Percentiles rank a stretch among this genome's conserved stretches.
These are phyloP conservation scores for Pseudocercospora fijiensis DNA, from an alignment of 2,329 filamentous ascomycete genomes.

Conservation along the genomic window DNA sequence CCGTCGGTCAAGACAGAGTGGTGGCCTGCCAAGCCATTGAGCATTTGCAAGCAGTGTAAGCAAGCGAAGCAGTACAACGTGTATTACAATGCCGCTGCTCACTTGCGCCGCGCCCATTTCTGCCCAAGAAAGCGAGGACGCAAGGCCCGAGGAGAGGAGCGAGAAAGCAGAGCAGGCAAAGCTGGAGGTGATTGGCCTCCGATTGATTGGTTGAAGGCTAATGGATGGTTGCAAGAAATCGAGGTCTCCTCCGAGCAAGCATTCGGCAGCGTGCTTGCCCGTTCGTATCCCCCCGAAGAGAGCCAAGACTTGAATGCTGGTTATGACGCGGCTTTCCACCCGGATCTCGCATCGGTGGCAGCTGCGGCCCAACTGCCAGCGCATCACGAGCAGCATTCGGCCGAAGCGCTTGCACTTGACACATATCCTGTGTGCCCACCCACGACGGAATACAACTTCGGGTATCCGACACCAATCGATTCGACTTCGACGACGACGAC, in stretches of 20 bases:
- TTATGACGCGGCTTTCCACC: background rate
- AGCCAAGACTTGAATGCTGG: background rate
- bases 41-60: constrained; percentile 79
- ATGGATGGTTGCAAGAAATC: constrained; percentile 58
- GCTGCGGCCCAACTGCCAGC: constrained; percentile 12
- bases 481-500: constrained; percentile 8
- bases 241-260: constrained; percentile 39
- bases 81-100: constrained; percentile 93
- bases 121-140: constrained; percentile 63
- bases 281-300: background rate
- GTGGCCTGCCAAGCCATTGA: constrained; percentile 61
- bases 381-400: constrained; percentile 16
- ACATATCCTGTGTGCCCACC: constrained; percentile 4
- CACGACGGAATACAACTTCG: constrained; percentile 23
- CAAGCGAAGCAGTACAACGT: constrained; percentile 77
- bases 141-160: constrained; percentile 58
- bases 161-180: constrained; percentile 56
- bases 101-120: constrained; percentile 86
- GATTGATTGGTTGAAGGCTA: constrained; percentile 59
- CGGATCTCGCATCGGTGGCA: constrained; percentile 1
- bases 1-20: constrained; percentile 42
- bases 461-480: constrained; percentile 28
- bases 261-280: constrained; percentile 10
- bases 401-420: constrained; percentile 3
- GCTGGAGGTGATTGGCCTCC: constrained; percentile 51